These are phyloP conservation scores for Heritiera fomes DNA, from an alignment of 345 rosid species.

Conservation along the genomic window DNA sequence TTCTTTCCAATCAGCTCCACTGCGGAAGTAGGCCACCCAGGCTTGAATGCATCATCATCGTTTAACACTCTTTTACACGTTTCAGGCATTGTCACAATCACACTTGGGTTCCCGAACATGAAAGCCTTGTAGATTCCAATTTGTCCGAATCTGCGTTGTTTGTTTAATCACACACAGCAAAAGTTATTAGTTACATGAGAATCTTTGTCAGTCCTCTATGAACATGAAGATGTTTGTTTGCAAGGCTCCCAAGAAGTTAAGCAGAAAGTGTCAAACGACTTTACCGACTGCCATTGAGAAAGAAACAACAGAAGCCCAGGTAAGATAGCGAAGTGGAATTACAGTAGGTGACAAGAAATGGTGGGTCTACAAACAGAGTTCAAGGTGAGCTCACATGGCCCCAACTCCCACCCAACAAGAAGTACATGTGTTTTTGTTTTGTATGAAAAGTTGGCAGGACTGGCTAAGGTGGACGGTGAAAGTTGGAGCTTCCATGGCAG, in stretches of 20 bases:
- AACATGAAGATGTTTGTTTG: too few species aligned
- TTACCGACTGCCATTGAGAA: background rate
- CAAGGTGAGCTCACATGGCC: background rate
- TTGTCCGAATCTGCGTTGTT: conserved; percentile 53
- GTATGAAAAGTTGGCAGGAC: background rate
- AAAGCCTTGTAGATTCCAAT: conserved; percentile 72
- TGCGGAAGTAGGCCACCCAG: conserved; percentile 83
- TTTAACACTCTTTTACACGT: conserved; percentile 57
- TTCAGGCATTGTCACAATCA: conserved; percentile 74
- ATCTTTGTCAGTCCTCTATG: too few species aligned
- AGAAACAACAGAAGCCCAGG: too few species aligned
- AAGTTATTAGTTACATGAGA: too few species aligned
- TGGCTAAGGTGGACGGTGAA: background rate
- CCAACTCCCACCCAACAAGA: background rate
- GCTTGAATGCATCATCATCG: conserved; percentile 68
- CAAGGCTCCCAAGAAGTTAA: too few species aligned
- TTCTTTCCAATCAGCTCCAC: conserved; percentile 69
- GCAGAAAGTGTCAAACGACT: background rate
- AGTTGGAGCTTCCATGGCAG: background rate
- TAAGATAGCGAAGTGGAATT: background rate
- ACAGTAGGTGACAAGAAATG: conserved; percentile 6
- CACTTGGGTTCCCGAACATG: conserved; percentile 84
- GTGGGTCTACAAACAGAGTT: background rate
- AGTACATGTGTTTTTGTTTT: background rate
- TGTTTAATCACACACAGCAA: background rate